Evolutionary conservation across 1,284 basidiomycete genomes (phyloP), one percentile per base, ranked within the genome.

Genomic region (Austropuccinia psidii): DNA sequence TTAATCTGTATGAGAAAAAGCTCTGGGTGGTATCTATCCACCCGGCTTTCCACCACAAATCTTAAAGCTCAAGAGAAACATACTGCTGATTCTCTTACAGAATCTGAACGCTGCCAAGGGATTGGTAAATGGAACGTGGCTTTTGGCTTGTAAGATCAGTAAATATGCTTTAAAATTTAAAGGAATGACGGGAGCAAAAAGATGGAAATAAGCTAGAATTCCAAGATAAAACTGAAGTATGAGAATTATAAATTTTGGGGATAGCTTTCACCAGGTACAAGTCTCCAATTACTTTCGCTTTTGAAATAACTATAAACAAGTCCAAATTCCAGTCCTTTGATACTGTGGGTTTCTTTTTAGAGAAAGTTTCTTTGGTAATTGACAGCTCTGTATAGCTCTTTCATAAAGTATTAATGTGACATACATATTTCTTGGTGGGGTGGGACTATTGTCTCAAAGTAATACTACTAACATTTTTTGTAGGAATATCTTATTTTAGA

Each of bases 231-330:
- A n/a, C 11, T 45, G 43, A 11, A 11, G 43, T n/a, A 45, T 11
- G 43, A 45, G 11, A n/a, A n/a, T 45, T 11, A 45, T n/a, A n/a
- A n/a, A n/a, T 11, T n/a, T 45, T 45, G 43, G 11, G 43, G 11
- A n/a, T 80, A 68, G 65, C 62, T 6, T 75, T 83, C 11, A 57
- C 57, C 15, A 78, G 80, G 11, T 74, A 74, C 1, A 83, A 84
- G 74, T 83, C 83, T 76, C 83, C 83, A 11, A 76, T 84, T 0
- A 76, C 77, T 0, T 78, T 83, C 0, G 83, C 82, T 7, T 84
- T 83, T 79, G 79, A 81, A 7, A 80, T 84, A 61, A 81, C 79
- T 7, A 82, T 84, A 74, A 84, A 84, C 76, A 84, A 83, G 67
- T 45, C 81, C 0, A 83, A 85, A 76, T 83, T 84, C 0, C 83